phyloP scores from a whole-genome alignment of 2,329 filamentous ascomycete species.

The Penicillium sp. region DNA sequence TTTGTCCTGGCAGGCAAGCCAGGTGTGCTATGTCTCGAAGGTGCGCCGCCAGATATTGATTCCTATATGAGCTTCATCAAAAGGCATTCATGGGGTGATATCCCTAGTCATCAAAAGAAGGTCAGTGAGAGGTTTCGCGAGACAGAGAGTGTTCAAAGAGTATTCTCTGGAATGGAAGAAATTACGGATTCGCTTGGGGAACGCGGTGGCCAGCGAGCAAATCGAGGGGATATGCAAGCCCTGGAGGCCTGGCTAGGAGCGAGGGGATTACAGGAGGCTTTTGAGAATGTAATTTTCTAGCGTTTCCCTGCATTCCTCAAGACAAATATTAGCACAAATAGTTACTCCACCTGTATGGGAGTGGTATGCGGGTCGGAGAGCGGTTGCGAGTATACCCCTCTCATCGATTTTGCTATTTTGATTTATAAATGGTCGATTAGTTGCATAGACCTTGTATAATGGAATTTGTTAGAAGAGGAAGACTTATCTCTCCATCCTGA shows the following conservation, averaged over 20 bases:
- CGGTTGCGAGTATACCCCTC: no score
- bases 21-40: constrained; percentile 45
- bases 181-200: constrained; percentile 39
- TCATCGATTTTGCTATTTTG: no score
- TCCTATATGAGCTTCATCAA: constrained; percentile 68
- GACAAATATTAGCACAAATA: no score
- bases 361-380: no score
- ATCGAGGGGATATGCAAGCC: constrained; percentile 41
- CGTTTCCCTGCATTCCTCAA: no score
- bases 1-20: constrained; percentile 66
- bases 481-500: no score
- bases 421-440: no score
- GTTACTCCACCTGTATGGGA: no score
- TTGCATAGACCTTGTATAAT: no score
- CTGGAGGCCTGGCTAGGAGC: constrained; percentile 34
- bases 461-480: no score
- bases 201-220: constrained; percentile 37
- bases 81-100: constrained; percentile 66
- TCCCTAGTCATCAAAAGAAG: constrained; percentile 65
- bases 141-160: constrained; percentile 46
- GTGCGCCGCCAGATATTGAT: constrained; percentile 54
- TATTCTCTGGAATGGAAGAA: constrained; percentile 37
- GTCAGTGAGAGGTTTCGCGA: constrained; percentile 57
- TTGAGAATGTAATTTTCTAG: constrained; percentile 39
- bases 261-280: constrained; percentile 34